Evolutionary conservation across 2,329 filamentous ascomycete species (phyloP), one percentile per base, ranked within the genome.

Genomic region (Colletotrichum noveboracense): DNA sequence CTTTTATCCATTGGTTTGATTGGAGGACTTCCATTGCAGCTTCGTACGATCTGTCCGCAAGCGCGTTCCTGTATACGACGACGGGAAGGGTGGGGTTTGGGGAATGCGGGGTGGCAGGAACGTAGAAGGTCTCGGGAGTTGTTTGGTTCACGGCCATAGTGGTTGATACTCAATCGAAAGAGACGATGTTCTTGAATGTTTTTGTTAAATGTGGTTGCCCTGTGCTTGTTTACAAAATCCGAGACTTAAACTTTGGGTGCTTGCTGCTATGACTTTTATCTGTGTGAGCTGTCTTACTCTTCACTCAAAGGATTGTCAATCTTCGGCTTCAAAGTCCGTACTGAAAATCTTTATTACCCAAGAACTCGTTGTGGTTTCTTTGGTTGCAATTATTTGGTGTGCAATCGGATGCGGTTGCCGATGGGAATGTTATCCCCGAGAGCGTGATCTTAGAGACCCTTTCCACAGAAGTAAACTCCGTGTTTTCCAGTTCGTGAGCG

Each of bases 221-320:
- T 48, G 6, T 12, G n/a, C n/a, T 52, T 52, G 43, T 24, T 21
- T 52, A 21, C 10, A 52, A 21, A 52, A 0, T 1, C 8, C 12
- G 43, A 0, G n/a, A 7, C 43, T 52, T 6, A 2, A 52, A 13
- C 43, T 4, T 21, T 21, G n/a, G 43, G n/a, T 52, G n/a, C 1
- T 21, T 52, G 43, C n/a, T 21, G 3, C 43, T 0, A 5, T 52
- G n/a, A 0, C 12, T 7, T 21, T 13, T 52, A 13, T 52, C n/a
- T 52, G 2, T 24, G 43, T 52, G n/a, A 13, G 3, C n/a, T 52
- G 43, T n/a, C 8, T 21, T 0, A 52, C n/a, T 52, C 10, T 24
- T 52, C 43, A 52, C n/a, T 52, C 0, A 0, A 13, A 5, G n/a
- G 10, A 52, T 0, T 52, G 4, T 13, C 10, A 3, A 24, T 1